phyloP scores from a whole-genome alignment of 2,329 filamentous ascomycete genomes.

The Pyricularia pennisetigena region DNA sequence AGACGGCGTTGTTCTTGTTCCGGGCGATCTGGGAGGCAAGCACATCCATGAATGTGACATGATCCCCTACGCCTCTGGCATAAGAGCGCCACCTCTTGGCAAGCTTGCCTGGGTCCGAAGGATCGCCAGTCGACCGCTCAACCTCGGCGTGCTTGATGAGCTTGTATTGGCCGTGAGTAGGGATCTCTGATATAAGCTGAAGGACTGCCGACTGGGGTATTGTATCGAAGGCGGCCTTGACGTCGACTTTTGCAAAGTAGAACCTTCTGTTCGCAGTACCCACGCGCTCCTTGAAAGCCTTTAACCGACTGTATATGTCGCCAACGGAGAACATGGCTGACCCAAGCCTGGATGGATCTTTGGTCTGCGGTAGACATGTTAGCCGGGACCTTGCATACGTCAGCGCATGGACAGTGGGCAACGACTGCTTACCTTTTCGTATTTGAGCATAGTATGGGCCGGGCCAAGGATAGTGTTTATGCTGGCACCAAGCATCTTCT shows the following conservation, averaged over 20 bases:
- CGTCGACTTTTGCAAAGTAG: constrained; percentile 89
- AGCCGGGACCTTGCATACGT: neutral
- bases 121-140: constrained; percentile 27
- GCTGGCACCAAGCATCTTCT: constrained; percentile 46
- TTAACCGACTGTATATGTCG: constrained; percentile 68
- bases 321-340: constrained; percentile 72
- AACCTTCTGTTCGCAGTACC: constrained; percentile 31
- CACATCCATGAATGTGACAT: constrained; percentile 31
- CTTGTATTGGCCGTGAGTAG: constrained; percentile 51
- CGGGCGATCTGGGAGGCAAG: constrained; percentile 28
- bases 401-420: neutral
- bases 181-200: constrained; percentile 50
- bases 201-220: constrained; percentile 77
- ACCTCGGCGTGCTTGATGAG: constrained; percentile 69
- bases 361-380: constrained; percentile 20
- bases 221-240: constrained; percentile 87
- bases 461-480: constrained; percentile 59
- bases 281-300: constrained; percentile 52
- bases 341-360: constrained; percentile 54
- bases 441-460: constrained; percentile 65
- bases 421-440: constrained; percentile 55
- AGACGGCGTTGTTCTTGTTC: constrained; percentile 59
- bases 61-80: constrained; percentile 33
- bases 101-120: constrained; percentile 25
- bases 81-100: constrained; percentile 48